phyloP scores from a whole-genome alignment of 106 monocot species.

The Dendrobium catenatum region DNA sequence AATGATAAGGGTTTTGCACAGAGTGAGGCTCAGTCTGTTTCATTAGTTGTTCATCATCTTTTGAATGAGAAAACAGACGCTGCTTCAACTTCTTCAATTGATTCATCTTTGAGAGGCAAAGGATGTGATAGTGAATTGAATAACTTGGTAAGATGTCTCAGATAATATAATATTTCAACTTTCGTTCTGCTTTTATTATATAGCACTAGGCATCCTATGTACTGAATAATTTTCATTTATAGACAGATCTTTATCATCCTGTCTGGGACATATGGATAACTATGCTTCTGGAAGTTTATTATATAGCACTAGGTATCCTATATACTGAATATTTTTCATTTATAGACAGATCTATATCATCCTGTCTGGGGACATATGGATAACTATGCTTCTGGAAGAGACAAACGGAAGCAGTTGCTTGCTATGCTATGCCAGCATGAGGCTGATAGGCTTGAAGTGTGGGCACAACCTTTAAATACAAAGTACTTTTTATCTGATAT shows the following conservation, averaged over 20 bases:
- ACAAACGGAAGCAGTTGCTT: slow-evolving; percentile 83
- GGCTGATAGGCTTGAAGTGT: slow-evolving; percentile 95
- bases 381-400: slow-evolving; percentile 61
- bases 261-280: slow-evolving; percentile 82
- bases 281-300: slow-evolving; percentile 41
- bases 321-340: neutral
- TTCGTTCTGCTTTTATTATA: neutral
- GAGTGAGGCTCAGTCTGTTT: slow-evolving; percentile 93
- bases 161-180: neutral
- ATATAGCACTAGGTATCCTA: neutral
- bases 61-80: slow-evolving; percentile 44
- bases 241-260: slow-evolving; percentile 69
- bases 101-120: slow-evolving; percentile 45
- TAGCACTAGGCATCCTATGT: neutral
- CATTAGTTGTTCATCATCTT: slow-evolving; percentile 76
- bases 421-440: slow-evolving; percentile 92
- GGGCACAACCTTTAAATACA: slow-evolving; percentile 87
- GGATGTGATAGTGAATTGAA: slow-evolving; percentile 43
- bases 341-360: slow-evolving; percentile 59
- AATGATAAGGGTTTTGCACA: slow-evolving; percentile 75
- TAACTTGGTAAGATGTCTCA: slow-evolving; percentile 37
- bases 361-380: slow-evolving; percentile 91
- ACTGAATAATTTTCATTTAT: slow-evolving; percentile 5
- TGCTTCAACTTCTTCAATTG: slow-evolving; percentile 24
- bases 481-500: slow-evolving; percentile 38